These are phyloP conservation scores for Neltuma alba DNA, from an alignment of 306 rosid genomes.

Conservation along the genomic window DNA sequence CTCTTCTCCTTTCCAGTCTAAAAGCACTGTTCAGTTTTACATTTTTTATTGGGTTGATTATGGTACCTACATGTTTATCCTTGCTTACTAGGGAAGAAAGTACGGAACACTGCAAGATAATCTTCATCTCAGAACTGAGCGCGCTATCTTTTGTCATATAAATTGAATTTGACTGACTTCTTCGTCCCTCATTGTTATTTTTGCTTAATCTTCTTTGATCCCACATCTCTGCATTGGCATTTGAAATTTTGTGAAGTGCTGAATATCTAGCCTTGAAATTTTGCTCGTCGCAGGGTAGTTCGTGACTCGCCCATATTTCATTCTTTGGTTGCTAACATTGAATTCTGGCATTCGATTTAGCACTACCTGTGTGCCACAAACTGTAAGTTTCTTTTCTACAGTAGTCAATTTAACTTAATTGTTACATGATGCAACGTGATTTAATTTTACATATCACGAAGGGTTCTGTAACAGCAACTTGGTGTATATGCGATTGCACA, in stretches of 20 bases:
- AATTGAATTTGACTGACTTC: not conserved
- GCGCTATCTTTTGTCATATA: not conserved
- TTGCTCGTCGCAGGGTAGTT: conserved; percentile 46
- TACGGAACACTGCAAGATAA: not conserved
- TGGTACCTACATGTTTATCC: not conserved
- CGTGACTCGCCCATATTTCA: conserved; percentile 29
- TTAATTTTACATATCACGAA: not conserved
- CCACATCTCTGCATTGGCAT: not conserved
- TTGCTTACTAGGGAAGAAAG: conserved; percentile 3
- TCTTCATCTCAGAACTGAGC: not conserved
- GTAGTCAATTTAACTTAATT: conserved; percentile 22
- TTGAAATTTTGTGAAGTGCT: conserved; percentile 27
- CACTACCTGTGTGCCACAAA: not conserved
- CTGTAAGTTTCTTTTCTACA: conserved; percentile 21
- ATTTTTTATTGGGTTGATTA: not conserved
- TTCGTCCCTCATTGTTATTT: not conserved
- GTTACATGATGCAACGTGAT: conserved; percentile 27
- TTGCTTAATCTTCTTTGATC: not conserved
- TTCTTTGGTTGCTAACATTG: conserved; percentile 28
- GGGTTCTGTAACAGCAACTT: conserved; percentile 23
- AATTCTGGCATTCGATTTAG: conserved; percentile 22
- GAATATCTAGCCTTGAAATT: conserved; percentile 21
- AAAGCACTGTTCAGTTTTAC: not conserved
- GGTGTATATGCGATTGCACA: not conserved
- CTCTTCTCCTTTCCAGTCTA: not conserved